These are phyloP conservation scores for Thelonectria blattea DNA, from an alignment of 2,329 filamentous ascomycete species.

Conservation along the genomic window DNA sequence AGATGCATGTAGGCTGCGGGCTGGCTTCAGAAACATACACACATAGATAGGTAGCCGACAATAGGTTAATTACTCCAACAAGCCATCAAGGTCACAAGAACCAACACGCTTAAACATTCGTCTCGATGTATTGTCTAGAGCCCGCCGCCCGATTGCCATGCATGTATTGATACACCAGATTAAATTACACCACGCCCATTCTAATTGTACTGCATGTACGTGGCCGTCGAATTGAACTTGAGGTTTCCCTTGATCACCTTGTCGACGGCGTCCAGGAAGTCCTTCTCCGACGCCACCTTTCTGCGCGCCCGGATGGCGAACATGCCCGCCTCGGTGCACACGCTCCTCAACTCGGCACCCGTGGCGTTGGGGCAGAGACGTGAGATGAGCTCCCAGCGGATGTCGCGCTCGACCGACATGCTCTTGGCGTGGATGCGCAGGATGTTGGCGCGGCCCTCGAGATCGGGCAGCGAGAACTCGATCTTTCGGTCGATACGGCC, in stretches of 20 bases:
- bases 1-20: slow-evolving; percentile 4
- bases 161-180: slow-evolving; percentile 45
- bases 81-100: not conserved
- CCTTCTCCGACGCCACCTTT: slow-evolving; percentile 99
- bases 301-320: slow-evolving; percentile 92
- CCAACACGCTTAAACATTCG: slow-evolving; percentile 1
- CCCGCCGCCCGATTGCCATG: slow-evolving; percentile 33
- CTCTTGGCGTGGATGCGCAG: slow-evolving; percentile 98
- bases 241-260: slow-evolving; percentile 99
- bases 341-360: slow-evolving; percentile 92
- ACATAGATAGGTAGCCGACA: slow-evolving; percentile 33
- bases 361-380: slow-evolving; percentile 96
- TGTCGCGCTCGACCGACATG: slow-evolving; percentile 98
- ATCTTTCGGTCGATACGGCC: slow-evolving; percentile 99
- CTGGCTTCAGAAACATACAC: slow-evolving; percentile 12
- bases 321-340: slow-evolving; percentile 98
- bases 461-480: slow-evolving; percentile 95
- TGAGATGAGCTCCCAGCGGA: slow-evolving; percentile 98
- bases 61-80: slow-evolving; percentile 9
- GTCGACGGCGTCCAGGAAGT: slow-evolving; percentile 96
- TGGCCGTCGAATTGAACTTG: slow-evolving; percentile 99
- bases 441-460: slow-evolving; percentile 97
- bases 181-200: slow-evolving; percentile 37
- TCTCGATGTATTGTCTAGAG: slow-evolving; percentile 34
- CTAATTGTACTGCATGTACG: slow-evolving; percentile 99